Base-by-base conservation (phyloP, 495 filamentous ascomycete species). In the Aspergillus conjunctus region DNA sequence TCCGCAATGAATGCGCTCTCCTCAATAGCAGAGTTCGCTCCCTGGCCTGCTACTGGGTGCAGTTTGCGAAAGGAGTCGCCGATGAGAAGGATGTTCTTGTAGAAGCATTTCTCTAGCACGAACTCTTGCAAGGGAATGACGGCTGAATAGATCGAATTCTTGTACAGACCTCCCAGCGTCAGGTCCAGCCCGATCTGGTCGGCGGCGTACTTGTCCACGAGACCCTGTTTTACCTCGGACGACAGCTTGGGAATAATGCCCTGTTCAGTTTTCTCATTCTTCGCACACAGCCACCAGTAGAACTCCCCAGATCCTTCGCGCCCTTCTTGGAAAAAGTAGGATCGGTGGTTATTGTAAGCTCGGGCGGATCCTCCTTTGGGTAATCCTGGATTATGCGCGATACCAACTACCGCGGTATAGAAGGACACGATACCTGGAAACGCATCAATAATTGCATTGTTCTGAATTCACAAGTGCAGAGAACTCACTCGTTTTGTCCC, bases 301-400 rank as follows among this genome's bases (percentile, higher is more conserved):
- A 41, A 41, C 1, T 41, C 37, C 2, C 37, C 37, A 0, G 37
- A 41, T 4, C 37, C 37, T 0, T 14, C 37, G 37, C 37, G 37
- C 37, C 37, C 37, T 11, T 41, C 37, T n/a, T 41, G 37, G 37
- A 41, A 41, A 41, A 41, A 41, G 37, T 41, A 41, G 37, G 37
- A 41, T 3, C 37, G 37, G 11, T 41, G 11, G 37, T 41, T n/a
- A n/a, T 41, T 41, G 37, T 41, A 41, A 9, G 37, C 37, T 11
- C 37, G 37, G 6, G 37, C 37, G 0, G 37, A 41, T 41, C 37
- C 37, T 7, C 37, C 37, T 11, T 41, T 3, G 9, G 37, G 37
- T 11, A 41, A n/a, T 11, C 37, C 37, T 41, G 37, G 37, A 11
- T 41, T n/a, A n/a, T 41, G 15, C 37, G 37, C 37, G 37, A 41